These are phyloP conservation scores for Fraxinus anomala DNA, from an alignment of 257 asterid genomes.

Conservation along the genomic window DNA sequence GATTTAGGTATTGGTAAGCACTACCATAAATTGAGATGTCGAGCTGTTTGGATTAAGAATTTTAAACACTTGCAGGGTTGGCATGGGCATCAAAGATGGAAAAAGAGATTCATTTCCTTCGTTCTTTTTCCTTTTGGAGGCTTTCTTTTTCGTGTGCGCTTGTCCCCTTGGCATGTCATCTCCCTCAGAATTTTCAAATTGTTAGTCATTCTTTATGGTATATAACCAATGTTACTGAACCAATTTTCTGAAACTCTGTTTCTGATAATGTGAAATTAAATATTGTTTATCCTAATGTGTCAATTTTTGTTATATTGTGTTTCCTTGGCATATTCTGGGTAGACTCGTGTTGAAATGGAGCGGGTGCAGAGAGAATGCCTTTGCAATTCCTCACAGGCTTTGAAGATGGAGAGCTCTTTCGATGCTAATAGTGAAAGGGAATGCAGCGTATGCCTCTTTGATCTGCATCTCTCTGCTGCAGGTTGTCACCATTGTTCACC, in stretches of 20 bases:
- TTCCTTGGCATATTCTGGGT: conserved; percentile 27
- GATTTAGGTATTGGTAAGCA: neutral
- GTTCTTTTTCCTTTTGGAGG: neutral
- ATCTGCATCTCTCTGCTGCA: conserved; percentile 96
- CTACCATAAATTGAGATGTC: neutral
- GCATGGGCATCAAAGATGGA: neutral
- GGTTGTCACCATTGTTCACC: conserved; percentile 99
- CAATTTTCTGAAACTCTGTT: neutral
- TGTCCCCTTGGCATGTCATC: neutral
- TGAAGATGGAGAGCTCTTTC: conserved; percentile 95
- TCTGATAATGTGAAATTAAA: neutral
- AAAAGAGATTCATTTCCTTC: neutral
- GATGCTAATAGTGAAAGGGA: conserved; percentile 95
- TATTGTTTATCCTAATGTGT: neutral
- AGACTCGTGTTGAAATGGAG: conserved; percentile 91
- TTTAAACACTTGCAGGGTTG: neutral
- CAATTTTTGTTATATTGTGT: neutral
- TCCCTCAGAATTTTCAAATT: neutral
- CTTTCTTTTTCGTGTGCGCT: neutral
- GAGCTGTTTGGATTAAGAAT: neutral
- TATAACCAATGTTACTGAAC: neutral
- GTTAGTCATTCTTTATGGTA: neutral
- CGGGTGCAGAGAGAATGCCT: conserved; percentile 70
- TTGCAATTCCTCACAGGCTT: conserved; percentile 75
- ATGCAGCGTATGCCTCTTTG: conserved; percentile 88